phyloP scores from a whole-genome alignment of 2,329 filamentous ascomycete species.

The Colletotrichum noveboracense region DNA sequence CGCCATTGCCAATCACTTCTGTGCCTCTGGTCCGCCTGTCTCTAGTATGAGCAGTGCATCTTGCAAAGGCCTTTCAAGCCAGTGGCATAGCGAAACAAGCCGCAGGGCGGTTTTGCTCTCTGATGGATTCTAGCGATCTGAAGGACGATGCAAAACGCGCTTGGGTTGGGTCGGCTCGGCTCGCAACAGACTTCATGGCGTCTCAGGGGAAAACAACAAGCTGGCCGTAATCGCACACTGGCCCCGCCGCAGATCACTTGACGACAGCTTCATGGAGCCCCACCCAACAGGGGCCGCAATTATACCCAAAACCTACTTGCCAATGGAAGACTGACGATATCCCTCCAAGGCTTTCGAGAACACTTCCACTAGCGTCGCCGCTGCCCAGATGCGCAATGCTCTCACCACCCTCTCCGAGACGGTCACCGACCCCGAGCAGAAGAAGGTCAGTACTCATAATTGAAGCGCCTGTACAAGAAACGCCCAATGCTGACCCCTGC shows the following conservation, averaged over 20 bases:
- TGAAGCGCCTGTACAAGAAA: background rate
- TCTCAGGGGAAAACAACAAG: background rate
- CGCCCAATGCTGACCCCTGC: slow-evolving; percentile 17
- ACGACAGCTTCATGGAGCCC: background rate
- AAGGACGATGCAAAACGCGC: background rate
- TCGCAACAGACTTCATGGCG: background rate
- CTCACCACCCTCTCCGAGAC: slow-evolving; percentile 92
- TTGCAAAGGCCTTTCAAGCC: background rate
- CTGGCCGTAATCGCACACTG: background rate
- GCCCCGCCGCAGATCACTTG: background rate
- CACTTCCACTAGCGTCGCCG: slow-evolving; percentile 96
- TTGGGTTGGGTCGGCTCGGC: no score
- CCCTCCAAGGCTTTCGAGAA: slow-evolving; percentile 91
- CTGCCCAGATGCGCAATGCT: slow-evolving; percentile 98
- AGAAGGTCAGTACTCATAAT: slow-evolving; percentile 69
- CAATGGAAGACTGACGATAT: slow-evolving; percentile 35
- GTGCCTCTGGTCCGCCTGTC: background rate
- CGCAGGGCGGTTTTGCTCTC: background rate
- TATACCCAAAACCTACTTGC: background rate
- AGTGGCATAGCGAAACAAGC: background rate
- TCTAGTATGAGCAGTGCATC: background rate
- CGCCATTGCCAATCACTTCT: background rate
- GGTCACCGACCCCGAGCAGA: slow-evolving; percentile 79
- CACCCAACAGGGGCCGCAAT: background rate
- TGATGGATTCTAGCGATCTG: background rate